Conservation (phyloP, 2,329 filamentous ascomycete species). For the Magnaporthiopsis incrustans region DNA sequence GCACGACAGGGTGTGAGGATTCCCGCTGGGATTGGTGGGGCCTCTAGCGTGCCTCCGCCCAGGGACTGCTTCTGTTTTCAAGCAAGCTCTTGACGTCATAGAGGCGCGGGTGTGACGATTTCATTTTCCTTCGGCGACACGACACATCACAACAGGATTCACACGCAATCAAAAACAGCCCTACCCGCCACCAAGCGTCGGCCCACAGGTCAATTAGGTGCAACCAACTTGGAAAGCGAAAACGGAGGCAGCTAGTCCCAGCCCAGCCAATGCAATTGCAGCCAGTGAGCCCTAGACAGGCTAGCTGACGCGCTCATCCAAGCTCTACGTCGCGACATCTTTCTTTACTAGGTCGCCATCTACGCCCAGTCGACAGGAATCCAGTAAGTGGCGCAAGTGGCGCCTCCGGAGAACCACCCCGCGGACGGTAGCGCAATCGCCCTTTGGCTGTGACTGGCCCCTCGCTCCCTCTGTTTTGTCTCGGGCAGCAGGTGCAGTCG, state of each 20-base stretch:
- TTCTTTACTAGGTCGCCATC: not conserved
- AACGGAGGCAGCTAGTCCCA: not conserved
- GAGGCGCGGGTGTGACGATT: not conserved
- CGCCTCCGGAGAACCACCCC: not conserved
- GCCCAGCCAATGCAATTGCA: not conserved
- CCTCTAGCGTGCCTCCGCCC: not conserved
- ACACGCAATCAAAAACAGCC: not conserved
- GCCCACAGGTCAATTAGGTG: not conserved
- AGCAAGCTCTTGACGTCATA: not conserved
- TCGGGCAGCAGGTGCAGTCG: not conserved
- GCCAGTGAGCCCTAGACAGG: not conserved
- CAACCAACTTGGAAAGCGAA: not conserved
- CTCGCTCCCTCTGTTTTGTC: not conserved
- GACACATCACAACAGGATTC: not conserved
- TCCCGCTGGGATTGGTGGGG: not conserved
- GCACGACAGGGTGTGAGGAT: not conserved
- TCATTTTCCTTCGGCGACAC: not conserved
- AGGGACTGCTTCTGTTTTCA: not conserved
- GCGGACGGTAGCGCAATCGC: not conserved
- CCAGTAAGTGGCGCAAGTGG: not conserved
- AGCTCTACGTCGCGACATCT: not conserved
- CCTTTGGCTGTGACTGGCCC: not conserved
- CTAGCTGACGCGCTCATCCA: not conserved
- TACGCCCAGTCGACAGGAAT: not conserved
- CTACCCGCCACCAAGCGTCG: no score